Conservation (phyloP, 2,329 filamentous ascomycete genomes). For the Fusarium brevicatenulatum region DNA sequence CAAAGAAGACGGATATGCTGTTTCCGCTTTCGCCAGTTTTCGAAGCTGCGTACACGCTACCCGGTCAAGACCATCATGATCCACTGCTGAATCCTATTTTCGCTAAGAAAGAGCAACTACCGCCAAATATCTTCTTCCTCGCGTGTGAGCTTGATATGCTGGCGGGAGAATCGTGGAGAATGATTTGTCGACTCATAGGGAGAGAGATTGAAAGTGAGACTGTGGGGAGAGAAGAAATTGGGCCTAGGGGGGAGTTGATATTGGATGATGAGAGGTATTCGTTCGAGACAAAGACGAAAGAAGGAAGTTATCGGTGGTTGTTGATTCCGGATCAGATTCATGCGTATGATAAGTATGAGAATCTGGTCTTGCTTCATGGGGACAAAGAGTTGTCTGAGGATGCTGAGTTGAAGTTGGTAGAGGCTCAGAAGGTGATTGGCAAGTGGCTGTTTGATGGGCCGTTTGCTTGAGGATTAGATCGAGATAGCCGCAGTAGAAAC, state of each 20-base stretch:
- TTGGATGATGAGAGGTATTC: conserved; percentile 25
- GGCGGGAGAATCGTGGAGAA: conserved; percentile 11
- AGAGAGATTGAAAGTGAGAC: background rate
- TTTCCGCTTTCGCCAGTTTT: conserved; percentile 7
- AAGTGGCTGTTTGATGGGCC: conserved; percentile 21
- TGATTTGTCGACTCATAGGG: conserved; percentile 3
- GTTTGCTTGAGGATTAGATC: conserved; percentile 43
- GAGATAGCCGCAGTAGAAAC: background rate
- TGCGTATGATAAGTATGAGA: conserved; percentile 16
- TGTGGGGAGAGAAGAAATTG: background rate
- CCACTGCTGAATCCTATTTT: conserved; percentile 20
- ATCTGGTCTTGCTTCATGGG: conserved; percentile 1
- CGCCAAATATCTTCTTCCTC: conserved; percentile 7
- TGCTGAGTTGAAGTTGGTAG: conserved; percentile 11
- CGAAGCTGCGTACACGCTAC: conserved; percentile 11
- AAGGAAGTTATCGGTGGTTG: conserved; percentile 13
- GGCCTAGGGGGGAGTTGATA: background rate
- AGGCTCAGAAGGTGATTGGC: conserved; percentile 18
- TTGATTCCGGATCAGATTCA: conserved; percentile 29
- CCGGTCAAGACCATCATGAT: conserved; percentile 7
- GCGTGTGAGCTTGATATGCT: conserved; percentile 28
- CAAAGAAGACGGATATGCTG: background rate
- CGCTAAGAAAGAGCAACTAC: background rate
- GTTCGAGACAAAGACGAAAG: background rate
- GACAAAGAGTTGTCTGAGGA: conserved; percentile 2